phyloP scores from a whole-genome alignment of 345 rosid genomes.

The Fremontodendron californicum region DNA sequence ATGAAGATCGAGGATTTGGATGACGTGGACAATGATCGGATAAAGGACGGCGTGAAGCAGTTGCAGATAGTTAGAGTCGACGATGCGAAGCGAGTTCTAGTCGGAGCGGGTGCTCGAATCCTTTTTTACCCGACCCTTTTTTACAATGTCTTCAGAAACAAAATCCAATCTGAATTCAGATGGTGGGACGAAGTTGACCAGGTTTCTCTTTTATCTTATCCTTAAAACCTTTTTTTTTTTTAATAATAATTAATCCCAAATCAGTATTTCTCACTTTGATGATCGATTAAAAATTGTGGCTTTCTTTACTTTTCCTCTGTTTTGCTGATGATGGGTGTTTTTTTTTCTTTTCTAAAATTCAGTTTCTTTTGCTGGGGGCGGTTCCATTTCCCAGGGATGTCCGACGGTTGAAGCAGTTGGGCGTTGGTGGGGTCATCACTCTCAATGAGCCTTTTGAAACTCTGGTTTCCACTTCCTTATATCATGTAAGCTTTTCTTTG shows the following conservation, averaged over 20 bases:
- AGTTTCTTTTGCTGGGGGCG: conserved; percentile 77
- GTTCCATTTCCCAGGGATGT: conserved; percentile 90
- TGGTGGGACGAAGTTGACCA: conserved; percentile 69
- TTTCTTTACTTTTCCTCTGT: background rate
- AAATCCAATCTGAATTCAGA: conserved; percentile 52
- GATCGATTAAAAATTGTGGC: background rate
- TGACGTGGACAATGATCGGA: conserved; percentile 34
- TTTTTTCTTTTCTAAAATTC: background rate
- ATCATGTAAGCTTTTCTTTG: conserved; percentile 37
- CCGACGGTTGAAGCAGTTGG: conserved; percentile 58
- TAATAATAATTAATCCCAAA: background rate
- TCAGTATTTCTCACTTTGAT: background rate
- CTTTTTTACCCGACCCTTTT: conserved; percentile 64
- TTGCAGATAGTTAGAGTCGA: conserved; percentile 31
- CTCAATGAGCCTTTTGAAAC: conserved; percentile 82
- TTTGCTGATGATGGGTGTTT: background rate
- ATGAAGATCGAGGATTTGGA: conserved; percentile 55
- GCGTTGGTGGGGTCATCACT: conserved; percentile 78
- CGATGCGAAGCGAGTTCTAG: conserved; percentile 49
- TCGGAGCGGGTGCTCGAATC: conserved; percentile 65
- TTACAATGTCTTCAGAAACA: conserved; percentile 55
- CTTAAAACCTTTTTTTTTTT: background rate
- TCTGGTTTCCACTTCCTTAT: conserved; percentile 69
- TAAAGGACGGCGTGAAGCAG: conserved; percentile 9
- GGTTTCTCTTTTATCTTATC: conserved; percentile 21